Percentiles rank a stretch among this genome's conserved stretches.
phyloP scores from a whole-genome alignment of 169 alveolate genomes.

The Eimeria acervulina region DNA sequence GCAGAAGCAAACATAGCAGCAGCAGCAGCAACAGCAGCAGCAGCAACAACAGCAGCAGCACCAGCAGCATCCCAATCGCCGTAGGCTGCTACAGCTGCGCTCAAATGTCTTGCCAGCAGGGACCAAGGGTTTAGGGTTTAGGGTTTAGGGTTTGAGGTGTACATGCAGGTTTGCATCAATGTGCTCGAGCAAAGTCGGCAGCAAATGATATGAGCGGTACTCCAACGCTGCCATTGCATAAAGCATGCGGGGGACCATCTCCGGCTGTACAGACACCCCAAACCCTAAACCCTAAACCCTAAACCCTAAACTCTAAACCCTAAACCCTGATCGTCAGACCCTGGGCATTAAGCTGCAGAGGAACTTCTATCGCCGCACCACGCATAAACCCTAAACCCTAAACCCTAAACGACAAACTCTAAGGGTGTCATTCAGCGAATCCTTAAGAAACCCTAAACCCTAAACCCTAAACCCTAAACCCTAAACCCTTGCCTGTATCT shows the following conservation, averaged over 20 bases:
- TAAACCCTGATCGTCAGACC: neutral
- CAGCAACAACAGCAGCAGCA: neutral
- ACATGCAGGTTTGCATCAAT: slow-evolving; percentile 87
- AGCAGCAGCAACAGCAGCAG: neutral
- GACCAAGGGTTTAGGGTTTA: neutral
- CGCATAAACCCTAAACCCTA: neutral
- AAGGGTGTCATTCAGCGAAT: neutral
- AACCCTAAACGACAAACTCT: slow-evolving; percentile 64
- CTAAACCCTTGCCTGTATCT: slow-evolving; percentile 62
- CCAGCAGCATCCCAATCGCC: neutral
- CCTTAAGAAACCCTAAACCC: neutral
- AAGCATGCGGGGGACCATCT: slow-evolving; percentile 90
- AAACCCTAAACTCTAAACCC: slow-evolving; percentile 11
- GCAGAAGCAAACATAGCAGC: neutral
- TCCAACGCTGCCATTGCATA: slow-evolving; percentile 92
- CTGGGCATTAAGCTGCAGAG: no score
- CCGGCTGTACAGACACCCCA: slow-evolving; percentile 85
- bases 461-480: slow-evolving; percentile 78
- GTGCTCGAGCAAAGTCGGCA: slow-evolving; percentile 87
- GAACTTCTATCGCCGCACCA: no score
- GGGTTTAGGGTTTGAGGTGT: neutral
- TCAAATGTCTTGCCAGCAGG: neutral
- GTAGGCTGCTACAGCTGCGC: neutral
- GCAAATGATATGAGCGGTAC: slow-evolving; percentile 91
- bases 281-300: neutral